Evolutionary conservation across 2,329 filamentous ascomycete species (phyloP).

Genomic region (Capronia americana): DNA sequence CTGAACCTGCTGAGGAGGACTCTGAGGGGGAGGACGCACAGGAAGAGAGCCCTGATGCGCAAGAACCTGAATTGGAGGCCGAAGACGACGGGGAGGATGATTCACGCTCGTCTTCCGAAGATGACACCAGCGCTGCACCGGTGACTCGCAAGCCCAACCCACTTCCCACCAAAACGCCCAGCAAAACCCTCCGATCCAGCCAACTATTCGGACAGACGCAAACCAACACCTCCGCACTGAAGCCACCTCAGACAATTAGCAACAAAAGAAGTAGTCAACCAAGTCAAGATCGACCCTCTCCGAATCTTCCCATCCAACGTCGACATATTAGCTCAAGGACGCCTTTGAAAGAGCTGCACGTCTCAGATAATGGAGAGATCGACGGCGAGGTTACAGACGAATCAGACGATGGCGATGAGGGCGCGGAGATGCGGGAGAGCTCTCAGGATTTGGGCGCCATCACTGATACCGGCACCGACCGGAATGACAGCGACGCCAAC

Average conservation of each 20-base stretch:
- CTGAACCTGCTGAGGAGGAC: constrained; percentile 3
- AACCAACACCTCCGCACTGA: constrained; percentile 34
- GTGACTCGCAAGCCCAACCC: constrained; percentile 12
- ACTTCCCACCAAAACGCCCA: constrained; percentile 28
- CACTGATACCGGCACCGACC: not conserved
- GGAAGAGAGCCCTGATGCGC: not conserved
- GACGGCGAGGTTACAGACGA: constrained; percentile 14
- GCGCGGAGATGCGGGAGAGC: not conserved
- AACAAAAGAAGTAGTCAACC: constrained; percentile 8
- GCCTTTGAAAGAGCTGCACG: constrained; percentile 26
- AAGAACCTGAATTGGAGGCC: constrained; percentile 7
- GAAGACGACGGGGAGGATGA: constrained; percentile 7
- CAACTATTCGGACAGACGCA: constrained; percentile 37
- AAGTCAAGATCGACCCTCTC: constrained; percentile 36
- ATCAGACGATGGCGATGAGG: constrained; percentile 9
- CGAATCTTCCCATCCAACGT: constrained; percentile 33
- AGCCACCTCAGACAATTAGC: constrained; percentile 12
- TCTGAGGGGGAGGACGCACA: constrained; percentile 10
- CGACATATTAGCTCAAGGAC: constrained; percentile 21
- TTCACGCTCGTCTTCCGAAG: constrained; percentile 4
- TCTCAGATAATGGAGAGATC: constrained; percentile 19
- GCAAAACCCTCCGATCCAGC: constrained; percentile 26
- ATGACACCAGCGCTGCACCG: not conserved
- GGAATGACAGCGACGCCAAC: not conserved
- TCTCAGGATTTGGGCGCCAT: not conserved